Percentiles rank a stretch among this genome's conserved stretches.
These are phyloP conservation scores for Periconia sp. DNA, from an alignment of 2,329 filamentous ascomycete genomes.

Conservation along the genomic window DNA sequence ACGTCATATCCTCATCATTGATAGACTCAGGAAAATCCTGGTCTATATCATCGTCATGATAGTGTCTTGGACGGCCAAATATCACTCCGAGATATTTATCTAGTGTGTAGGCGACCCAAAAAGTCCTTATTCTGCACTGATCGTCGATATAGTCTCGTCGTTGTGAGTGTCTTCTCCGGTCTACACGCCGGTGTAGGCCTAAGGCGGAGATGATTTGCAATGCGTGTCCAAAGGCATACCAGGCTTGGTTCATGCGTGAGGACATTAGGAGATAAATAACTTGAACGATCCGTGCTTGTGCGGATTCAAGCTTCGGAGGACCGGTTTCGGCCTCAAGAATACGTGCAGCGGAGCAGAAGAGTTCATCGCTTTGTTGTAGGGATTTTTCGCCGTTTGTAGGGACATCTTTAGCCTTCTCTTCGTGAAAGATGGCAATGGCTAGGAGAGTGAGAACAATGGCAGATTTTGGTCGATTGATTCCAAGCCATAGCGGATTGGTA, in stretches of 20 bases:
- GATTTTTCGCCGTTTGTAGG: constrained; percentile 30
- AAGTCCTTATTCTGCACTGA: constrained; percentile 63
- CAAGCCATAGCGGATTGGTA: constrained; percentile 42
- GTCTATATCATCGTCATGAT: constrained; percentile 68
- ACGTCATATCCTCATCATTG: constrained; percentile 64
- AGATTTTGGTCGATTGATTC: constrained; percentile 53
- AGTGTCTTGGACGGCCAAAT: constrained; percentile 63
- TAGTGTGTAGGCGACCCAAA: constrained; percentile 67
- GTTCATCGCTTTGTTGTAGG: constrained; percentile 43
- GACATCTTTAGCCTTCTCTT: constrained; percentile 46
- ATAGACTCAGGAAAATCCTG: constrained; percentile 63
- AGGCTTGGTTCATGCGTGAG: constrained; percentile 64
- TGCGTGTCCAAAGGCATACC: constrained; percentile 64
- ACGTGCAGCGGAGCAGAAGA: constrained; percentile 48
- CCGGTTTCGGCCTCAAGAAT: constrained; percentile 57
- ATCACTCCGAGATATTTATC: constrained; percentile 68
- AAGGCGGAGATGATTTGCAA: constrained; percentile 58
- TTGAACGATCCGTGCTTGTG: constrained; percentile 62
- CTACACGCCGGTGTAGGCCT: constrained; percentile 48
- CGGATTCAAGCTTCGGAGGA: constrained; percentile 59
- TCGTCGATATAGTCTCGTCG: constrained; percentile 51
- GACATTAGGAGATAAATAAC: constrained; percentile 64
- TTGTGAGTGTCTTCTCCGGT: constrained; percentile 30
- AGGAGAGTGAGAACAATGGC: constrained; percentile 47
- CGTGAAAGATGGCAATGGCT: constrained; percentile 55